Evolutionary conservation across 2,329 filamentous ascomycete species (phyloP).

Genomic region (Epicoccum sorghinum): DNA sequence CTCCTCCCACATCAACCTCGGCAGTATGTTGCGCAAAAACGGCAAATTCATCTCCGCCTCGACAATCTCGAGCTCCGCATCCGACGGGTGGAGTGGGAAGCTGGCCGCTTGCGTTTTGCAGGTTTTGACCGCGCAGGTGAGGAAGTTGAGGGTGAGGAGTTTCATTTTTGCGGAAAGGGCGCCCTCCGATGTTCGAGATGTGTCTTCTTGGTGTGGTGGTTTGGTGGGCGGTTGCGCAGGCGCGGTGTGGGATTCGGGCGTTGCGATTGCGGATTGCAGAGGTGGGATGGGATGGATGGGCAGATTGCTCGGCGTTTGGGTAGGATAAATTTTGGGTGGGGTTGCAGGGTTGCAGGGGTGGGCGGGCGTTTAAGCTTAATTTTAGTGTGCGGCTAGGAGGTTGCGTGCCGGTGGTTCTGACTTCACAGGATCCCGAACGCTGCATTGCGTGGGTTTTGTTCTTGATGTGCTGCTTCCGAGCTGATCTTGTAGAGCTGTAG

Average conservation of each 20-base stretch:
- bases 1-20: constrained; percentile 86
- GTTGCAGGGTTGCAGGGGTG: constrained; percentile 18
- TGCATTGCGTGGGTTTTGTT: too few species aligned
- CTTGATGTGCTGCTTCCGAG: too few species aligned
- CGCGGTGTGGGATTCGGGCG: background rate
- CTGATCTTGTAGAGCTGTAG: too few species aligned
- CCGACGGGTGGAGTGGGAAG: constrained; percentile 90
- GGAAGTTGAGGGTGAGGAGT: constrained; percentile 91
- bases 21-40: constrained; percentile 83
- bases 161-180: constrained; percentile 69
- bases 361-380: constrained; percentile 26
- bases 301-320: background rate
- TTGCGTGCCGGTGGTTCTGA: too few species aligned
- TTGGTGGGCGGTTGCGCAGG: background rate
- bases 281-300: background rate
- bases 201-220: background rate
- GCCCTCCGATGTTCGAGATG: too few species aligned
- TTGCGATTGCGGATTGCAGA: background rate
- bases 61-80: constrained; percentile 86
- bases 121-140: constrained; percentile 93
- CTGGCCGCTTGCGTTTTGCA: constrained; percentile 83
- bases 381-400: background rate
- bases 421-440: too few species aligned
- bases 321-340: constrained; percentile 12
- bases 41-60: constrained; percentile 81